Percentiles rank a stretch among this genome's conserved stretches.
Evolutionary conservation across 2,329 filamentous ascomycete species (phyloP).

Genomic region (Xylaria polymorpha): DNA sequence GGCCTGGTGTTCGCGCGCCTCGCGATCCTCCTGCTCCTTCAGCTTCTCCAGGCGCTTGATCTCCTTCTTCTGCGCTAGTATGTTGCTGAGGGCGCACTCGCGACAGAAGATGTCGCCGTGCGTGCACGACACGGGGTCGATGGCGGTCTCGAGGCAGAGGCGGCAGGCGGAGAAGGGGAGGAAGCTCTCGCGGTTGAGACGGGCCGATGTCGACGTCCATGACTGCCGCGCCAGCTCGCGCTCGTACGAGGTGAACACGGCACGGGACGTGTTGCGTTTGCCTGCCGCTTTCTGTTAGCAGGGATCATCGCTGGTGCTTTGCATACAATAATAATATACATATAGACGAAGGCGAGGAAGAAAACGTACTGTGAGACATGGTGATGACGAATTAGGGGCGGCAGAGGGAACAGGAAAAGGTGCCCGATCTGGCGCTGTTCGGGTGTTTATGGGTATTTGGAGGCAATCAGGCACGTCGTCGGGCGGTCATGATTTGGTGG

Average conservation of each 20-base stretch:
- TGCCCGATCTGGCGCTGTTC: background rate
- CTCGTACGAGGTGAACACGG: conserved; percentile 95
- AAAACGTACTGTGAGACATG: conserved; percentile 60
- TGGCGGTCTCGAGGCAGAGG: conserved; percentile 84
- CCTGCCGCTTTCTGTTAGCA: conserved; percentile 54
- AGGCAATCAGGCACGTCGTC: background rate
- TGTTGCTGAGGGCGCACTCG: conserved; percentile 90
- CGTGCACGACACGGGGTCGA: conserved; percentile 84
- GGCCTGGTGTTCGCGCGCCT: conserved; percentile 73
- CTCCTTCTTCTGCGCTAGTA: conserved; percentile 92
- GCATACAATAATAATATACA: background rate
- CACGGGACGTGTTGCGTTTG: conserved; percentile 90
- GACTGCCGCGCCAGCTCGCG: conserved; percentile 81
- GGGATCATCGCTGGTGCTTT: background rate
- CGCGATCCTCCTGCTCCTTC: conserved; percentile 68
- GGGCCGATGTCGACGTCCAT: conserved; percentile 86
- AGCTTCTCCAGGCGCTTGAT: conserved; percentile 82
- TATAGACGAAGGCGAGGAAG: background rate
- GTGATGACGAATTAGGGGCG: background rate
- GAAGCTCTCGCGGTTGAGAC: conserved; percentile 89
- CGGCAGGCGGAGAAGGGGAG: conserved; percentile 90
- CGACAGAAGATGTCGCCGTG: conserved; percentile 93
- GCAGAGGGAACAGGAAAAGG: background rate
- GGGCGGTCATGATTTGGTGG: background rate
- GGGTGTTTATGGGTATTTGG: background rate